Percentiles rank a stretch among this genome's conserved stretches.
These are phyloP conservation scores for Diaporthe nobilis DNA, from an alignment of 2,329 filamentous ascomycete genomes.

Conservation along the genomic window DNA sequence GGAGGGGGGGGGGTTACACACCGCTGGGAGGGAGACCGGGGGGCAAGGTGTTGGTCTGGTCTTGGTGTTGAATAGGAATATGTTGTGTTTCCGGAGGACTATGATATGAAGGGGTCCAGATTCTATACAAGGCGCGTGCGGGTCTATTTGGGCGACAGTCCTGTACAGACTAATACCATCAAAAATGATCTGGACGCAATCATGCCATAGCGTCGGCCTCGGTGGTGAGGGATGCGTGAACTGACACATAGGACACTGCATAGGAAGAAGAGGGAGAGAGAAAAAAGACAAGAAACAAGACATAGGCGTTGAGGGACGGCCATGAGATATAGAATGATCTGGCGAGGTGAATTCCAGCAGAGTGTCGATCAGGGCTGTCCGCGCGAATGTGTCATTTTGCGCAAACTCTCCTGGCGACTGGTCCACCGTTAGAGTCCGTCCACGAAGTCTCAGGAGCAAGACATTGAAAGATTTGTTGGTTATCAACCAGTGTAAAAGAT, in stretches of 20 bases:
- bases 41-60: background rate
- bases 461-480: background rate
- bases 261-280: no score
- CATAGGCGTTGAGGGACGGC: background rate
- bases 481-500: no score
- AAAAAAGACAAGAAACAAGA: background rate
- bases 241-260: background rate
- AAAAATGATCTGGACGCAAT: background rate
- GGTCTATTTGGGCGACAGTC: background rate
- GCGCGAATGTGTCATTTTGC: background rate
- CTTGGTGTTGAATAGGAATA: background rate
- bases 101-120: background rate
- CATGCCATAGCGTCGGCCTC: background rate
- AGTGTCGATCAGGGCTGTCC: background rate
- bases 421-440: no score
- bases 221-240: background rate
- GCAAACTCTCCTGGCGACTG: background rate
- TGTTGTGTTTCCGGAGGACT: background rate
- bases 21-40: no score
- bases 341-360: no score
- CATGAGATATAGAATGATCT: background rate
- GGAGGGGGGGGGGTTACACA: background rate
- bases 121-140: background rate
- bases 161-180: background rate
- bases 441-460: no score